Evolutionary conservation across 164 flowering plant genomes (phyloP).

Genomic region (Vitis riparia): DNA sequence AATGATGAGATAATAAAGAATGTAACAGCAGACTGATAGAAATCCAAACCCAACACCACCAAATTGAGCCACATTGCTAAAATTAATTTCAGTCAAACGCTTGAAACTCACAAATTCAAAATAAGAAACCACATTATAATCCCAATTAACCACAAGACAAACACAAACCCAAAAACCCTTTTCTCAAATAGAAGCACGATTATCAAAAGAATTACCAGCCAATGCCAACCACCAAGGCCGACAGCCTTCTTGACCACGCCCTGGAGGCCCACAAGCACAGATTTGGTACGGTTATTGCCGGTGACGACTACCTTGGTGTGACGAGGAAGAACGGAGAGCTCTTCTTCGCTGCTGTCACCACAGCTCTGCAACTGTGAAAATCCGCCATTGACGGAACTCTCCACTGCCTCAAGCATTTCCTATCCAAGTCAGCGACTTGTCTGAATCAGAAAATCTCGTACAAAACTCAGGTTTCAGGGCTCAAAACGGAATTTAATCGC

Average conservation of each 20-base stretch:
- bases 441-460: background rate
- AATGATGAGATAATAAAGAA: background rate
- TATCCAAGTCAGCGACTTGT: conserved; percentile 3
- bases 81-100: conserved; percentile 5
- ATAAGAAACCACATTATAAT: conserved; percentile 3
- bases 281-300: conserved; percentile 83
- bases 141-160: background rate
- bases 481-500: conserved; percentile 24
- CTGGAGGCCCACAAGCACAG: conserved; percentile 80
- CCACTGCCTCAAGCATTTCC: conserved; percentile 60
- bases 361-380: conserved; percentile 58
- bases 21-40: background rate
- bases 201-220: conserved; percentile 70
- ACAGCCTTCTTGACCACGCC: conserved; percentile 93
- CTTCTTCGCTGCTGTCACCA: conserved; percentile 81
- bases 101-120: conserved; percentile 11
- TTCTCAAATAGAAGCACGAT: conserved; percentile 1
- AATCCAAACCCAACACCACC: background rate
- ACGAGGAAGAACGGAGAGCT: conserved; percentile 76
- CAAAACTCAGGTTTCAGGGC: conserved; percentile 8
- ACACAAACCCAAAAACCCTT: background rate
- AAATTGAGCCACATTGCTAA: conserved; percentile 28
- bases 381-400: conserved; percentile 61
- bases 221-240: conserved; percentile 95
- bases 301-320: conserved; percentile 88